These are phyloP conservation scores for Barnettozyma salicaria DNA, from an alignment of 805 yeast genomes.

Conservation along the genomic window DNA sequence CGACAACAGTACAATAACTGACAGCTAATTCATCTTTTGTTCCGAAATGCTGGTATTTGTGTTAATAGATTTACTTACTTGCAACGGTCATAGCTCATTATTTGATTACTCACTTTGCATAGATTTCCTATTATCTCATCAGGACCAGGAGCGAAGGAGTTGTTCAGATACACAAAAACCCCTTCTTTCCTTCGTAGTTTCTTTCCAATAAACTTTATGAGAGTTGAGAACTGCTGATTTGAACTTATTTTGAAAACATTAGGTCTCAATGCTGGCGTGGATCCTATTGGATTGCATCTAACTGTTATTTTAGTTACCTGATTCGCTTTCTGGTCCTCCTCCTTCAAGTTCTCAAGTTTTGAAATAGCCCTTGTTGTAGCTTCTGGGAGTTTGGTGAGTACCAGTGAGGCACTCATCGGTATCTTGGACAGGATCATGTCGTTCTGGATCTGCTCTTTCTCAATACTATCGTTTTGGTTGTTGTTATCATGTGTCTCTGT, in stretches of 20 bases:
- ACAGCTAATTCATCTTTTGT: slow-evolving; percentile 36
- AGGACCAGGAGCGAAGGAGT: slow-evolving; percentile 40
- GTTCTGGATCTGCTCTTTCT: slow-evolving; percentile 15
- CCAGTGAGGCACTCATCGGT: slow-evolving; percentile 21
- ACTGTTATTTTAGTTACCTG: slow-evolving; percentile 32
- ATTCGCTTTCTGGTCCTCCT: background rate
- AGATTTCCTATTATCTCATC: slow-evolving; percentile 38
- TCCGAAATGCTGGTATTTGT: slow-evolving; percentile 25
- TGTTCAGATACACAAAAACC: slow-evolving; percentile 39
- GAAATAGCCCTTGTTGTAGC: slow-evolving; percentile 14
- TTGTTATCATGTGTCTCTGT: slow-evolving; percentile 11
- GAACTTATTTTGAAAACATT: slow-evolving; percentile 43
- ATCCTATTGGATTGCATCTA: slow-evolving; percentile 56
- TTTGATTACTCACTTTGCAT: slow-evolving; percentile 18
- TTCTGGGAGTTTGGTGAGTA: slow-evolving; percentile 19
- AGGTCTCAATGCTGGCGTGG: slow-evolving; percentile 46
- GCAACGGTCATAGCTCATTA: background rate
- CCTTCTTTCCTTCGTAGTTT: slow-evolving; percentile 28
- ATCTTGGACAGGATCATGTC: slow-evolving; percentile 18
- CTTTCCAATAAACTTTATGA: slow-evolving; percentile 39
- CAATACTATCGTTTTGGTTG: background rate
- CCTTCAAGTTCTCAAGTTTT: slow-evolving; percentile 11
- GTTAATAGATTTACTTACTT: slow-evolving; percentile 1
- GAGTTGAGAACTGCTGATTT: slow-evolving; percentile 41
- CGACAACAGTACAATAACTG: slow-evolving; percentile 41